Evolutionary conservation across 495 filamentous ascomycete species (phyloP), one percentile per base, ranked within the genome.

Genomic region (Podospora anserina): DNA sequence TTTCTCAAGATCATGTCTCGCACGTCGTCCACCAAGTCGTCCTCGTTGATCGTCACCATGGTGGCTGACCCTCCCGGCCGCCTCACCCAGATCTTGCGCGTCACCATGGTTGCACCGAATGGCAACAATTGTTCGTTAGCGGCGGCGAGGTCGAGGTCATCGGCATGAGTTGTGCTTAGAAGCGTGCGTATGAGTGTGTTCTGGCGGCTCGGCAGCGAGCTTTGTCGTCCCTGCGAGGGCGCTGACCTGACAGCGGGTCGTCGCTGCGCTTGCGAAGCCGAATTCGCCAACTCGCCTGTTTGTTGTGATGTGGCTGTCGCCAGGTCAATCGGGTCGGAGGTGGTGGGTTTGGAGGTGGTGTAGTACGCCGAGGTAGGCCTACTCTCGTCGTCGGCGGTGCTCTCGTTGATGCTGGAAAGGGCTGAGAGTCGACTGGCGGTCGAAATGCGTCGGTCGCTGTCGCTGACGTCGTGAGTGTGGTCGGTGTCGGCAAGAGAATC

Each of bases 21-120:
- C 64, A 96, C 89, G 80, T 97, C 96, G 74, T 99, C 95, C 20
- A 98, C 95, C 78, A 99, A 77, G 72, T 96, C 92, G 74, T 97
- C 92, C 73, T 94, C 91, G 68, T 87, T 83, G 70, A 96, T 91
- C 59, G 90, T 88, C 54, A 99, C 90, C 70, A 93, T 81, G 27
- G 95, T 99, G 66, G 95, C 88, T 55, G 94, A 97, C 56, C 87
- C 92, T 67, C 89, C 86, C 15, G 89, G 89, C 68, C 95, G 85
- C 80, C 89, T 94, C 70, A 98, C 95, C 95, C 95, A 99, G 68
- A 98, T 88, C 84, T 95, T 97, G 74, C 92, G 86, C 56, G 86
- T 86, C 66, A 87, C 78, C 87, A 91, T 91, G 74, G 74, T 80
- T 57, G 78, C 75, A 65, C 71, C 77, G 39, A 83, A 79, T 34